Base-by-base conservation (phyloP, 441 rosid genomes). In the Populus trichocarpa region DNA sequence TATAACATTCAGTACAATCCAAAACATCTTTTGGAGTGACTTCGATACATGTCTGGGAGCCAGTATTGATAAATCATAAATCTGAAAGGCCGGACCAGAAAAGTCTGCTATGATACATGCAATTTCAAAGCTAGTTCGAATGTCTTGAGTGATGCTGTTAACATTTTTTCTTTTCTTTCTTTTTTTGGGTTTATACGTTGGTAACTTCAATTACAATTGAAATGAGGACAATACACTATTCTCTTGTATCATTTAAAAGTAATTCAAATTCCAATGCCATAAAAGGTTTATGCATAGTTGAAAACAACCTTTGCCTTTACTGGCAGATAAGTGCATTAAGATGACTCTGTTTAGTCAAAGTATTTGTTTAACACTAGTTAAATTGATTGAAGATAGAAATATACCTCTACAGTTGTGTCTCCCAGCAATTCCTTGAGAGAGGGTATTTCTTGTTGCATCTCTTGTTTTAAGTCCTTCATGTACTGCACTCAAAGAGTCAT, bases 331-430 rank as follows among this genome's bases (percentile, higher is more conserved):
- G 65, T 40, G 18, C 12, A n/a, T 57, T 65, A 28, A 22, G 67
- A 25, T 30, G 35, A 59, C 46, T 67, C 23, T 32, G 28, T 57
- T 28, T 67, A 11, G 1, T n/a, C 12, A 30, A 67, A 25, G 16
- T 18, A 72, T 67, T 50, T 71, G 38, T 68, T 71, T 40, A 23
- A 30, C 32, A 16, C 32, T 67, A 46, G 59, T 81, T 69, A 42
- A 71, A 75, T 14, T 74, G 63, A 46, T 78, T 32, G 46, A 67
- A 67, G 71, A 46, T 70, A 38, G 77, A 77, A 64, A 73, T 38
- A 36, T 89, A 90, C 93, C 96, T 89, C 84, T 61, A 73, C 46
- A 82, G 78, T 79, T 77, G 79, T 69, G 64, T 87, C 89, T 61
- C 67, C 85, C 71, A 88, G 76, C 68, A 86, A 79, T 33, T 91